Conservation (phyloP, 768 basidiomycete species). For the Agaricus bisporus region DNA sequence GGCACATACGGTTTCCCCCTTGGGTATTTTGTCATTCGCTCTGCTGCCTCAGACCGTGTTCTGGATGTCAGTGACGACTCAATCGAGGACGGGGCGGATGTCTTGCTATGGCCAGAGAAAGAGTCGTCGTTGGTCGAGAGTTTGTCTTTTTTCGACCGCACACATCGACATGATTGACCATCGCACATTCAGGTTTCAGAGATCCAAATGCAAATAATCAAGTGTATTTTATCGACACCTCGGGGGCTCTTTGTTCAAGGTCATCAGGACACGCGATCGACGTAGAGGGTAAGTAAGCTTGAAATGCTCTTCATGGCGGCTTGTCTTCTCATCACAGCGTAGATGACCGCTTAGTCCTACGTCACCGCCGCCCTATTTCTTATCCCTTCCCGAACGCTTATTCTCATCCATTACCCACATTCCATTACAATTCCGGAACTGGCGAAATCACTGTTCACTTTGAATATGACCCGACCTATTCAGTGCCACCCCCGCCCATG, state of each 20-base stretch:
- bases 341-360: slow-evolving; percentile 65
- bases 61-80: slow-evolving; percentile 51
- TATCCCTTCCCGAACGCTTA: slow-evolving; percentile 74
- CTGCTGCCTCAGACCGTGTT: slow-evolving; percentile 44
- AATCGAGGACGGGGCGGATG: slow-evolving; percentile 53
- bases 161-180: not conserved
- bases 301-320: not conserved
- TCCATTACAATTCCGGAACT: slow-evolving; percentile 48
- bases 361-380: slow-evolving; percentile 72
- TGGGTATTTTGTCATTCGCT: slow-evolving; percentile 62
- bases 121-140: slow-evolving; percentile 77
- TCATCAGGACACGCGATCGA: slow-evolving; percentile 80
- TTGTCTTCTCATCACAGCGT: not conserved
- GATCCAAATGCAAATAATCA: slow-evolving; percentile 66
- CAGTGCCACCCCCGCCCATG: slow-evolving; percentile 24
- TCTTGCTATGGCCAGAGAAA: slow-evolving; percentile 66
- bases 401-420: slow-evolving; percentile 71
- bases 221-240: slow-evolving; percentile 82
- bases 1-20: slow-evolving; percentile 33
- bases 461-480: slow-evolving; percentile 58
- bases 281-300: slow-evolving; percentile 50
- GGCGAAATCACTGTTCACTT: slow-evolving; percentile 60
- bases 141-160: slow-evolving; percentile 25
- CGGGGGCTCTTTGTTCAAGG: slow-evolving; percentile 72
- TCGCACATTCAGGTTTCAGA: slow-evolving; percentile 22